Evolutionary conservation across 163 green algal species (phyloP).

Genomic region (Scenedesmus sp.): DNA sequence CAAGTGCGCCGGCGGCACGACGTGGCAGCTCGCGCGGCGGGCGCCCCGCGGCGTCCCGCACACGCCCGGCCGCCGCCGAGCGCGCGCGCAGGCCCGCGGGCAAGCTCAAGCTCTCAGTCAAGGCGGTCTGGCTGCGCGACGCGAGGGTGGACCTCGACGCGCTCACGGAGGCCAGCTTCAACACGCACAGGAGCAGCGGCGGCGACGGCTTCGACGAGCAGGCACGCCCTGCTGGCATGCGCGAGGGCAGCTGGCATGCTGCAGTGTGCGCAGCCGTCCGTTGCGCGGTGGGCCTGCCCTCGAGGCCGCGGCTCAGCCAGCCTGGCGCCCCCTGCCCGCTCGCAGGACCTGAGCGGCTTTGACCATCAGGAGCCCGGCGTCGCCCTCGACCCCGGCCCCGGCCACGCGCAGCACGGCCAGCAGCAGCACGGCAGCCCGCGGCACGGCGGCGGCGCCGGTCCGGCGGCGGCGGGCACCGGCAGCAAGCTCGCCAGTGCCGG

Average conservation of each 20-base stretch:
- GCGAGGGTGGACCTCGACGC: conserved; percentile 39
- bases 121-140: conserved; percentile 52
- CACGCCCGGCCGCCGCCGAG: no score
- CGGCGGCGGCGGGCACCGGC: no score
- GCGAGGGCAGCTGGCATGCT: no score
- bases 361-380: background rate
- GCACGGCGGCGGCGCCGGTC: no score
- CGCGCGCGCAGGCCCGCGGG: conserved; percentile 55
- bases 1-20: conserved; percentile 51
- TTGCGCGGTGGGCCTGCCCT: background rate
- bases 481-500: no score
- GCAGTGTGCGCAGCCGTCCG: no score
- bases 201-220: conserved; percentile 18
- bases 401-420: background rate
- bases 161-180: conserved; percentile 35
- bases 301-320: background rate
- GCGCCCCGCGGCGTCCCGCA: background rate
- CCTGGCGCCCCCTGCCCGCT: background rate
- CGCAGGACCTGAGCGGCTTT: conserved; percentile 39
- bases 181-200: conserved; percentile 21
- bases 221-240: background rate
- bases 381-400: no score
- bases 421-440: conserved; percentile 8
- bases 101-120: conserved; percentile 60
- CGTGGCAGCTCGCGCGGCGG: background rate